Conservation (phyloP, 805 yeast genomes). For the Saitoella complicata region DNA sequence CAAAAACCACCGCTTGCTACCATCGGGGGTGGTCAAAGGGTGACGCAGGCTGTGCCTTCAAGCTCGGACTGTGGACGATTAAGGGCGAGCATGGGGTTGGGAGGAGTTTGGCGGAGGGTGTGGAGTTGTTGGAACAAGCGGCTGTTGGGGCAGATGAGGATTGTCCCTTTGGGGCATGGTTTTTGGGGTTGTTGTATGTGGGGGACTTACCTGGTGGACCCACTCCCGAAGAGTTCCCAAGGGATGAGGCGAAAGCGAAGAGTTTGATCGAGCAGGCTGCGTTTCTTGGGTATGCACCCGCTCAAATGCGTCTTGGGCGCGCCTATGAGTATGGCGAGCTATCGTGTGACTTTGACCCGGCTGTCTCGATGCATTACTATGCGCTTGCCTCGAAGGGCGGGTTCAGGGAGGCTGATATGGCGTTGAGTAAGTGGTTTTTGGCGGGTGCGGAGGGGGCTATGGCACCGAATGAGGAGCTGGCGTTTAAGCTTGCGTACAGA, state of each 20-base stretch:
- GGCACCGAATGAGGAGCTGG: slow-evolving; percentile 42
- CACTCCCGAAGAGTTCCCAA: not conserved
- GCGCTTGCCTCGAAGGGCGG: slow-evolving; percentile 16
- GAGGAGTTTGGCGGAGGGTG: slow-evolving; percentile 12
- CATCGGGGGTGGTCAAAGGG: too few species aligned
- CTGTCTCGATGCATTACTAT: slow-evolving; percentile 13
- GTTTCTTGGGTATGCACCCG: slow-evolving; percentile 20
- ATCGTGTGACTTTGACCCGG: slow-evolving; percentile 10
- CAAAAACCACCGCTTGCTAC: too few species aligned
- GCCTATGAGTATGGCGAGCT: slow-evolving; percentile 10
- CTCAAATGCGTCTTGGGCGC: slow-evolving; percentile 11
- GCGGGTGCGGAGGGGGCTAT: slow-evolving; percentile 42
- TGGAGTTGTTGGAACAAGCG: slow-evolving; percentile 17
- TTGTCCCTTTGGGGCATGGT: slow-evolving; percentile 24
- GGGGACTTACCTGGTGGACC: slow-evolving; percentile 19
- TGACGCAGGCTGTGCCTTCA: too few species aligned
- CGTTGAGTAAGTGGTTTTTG: slow-evolving; percentile 41
- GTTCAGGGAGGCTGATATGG: slow-evolving; percentile 21
- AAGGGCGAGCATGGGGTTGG: too few species aligned
- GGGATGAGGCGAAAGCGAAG: slow-evolving; percentile 5
- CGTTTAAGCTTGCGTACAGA: slow-evolving; percentile 47
- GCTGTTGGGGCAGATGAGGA: slow-evolving; percentile 22
- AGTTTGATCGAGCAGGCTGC: slow-evolving; percentile 21
- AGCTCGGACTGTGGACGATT: too few species aligned
- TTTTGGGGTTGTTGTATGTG: slow-evolving; percentile 22